Conservation (phyloP, 441 rosid genomes). For the Adansonia madagascariensis region DNA sequence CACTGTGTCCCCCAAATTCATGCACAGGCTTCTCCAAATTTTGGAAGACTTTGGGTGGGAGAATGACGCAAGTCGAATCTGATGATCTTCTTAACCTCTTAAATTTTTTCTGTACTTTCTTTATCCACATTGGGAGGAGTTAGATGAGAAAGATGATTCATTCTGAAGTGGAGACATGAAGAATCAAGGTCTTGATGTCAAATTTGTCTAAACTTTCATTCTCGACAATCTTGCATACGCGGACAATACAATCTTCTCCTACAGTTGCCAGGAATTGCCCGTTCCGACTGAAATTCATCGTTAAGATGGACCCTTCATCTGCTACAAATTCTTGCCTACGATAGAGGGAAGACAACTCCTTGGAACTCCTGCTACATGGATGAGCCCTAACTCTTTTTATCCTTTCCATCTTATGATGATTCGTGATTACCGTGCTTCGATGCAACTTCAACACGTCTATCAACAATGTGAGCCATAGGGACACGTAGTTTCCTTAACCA, state of each 20-base stretch:
- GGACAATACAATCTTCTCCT: slow-evolving; percentile 77
- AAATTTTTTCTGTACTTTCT: slow-evolving; percentile 46
- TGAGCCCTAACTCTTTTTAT: slow-evolving; percentile 60
- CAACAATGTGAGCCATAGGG: slow-evolving; percentile 36
- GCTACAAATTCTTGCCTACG: slow-evolving; percentile 73
- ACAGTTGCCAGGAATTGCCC: slow-evolving; percentile 80
- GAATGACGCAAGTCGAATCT: slow-evolving; percentile 70
- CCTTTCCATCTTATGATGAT: slow-evolving; percentile 29
- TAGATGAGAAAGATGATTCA: slow-evolving; percentile 64
- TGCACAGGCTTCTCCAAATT: slow-evolving; percentile 76
- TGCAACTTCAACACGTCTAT: slow-evolving; percentile 34
- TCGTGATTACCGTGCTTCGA: slow-evolving; percentile 36
- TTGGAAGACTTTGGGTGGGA: slow-evolving; percentile 76
- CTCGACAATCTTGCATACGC: slow-evolving; percentile 80
- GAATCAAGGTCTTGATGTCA: slow-evolving; percentile 61
- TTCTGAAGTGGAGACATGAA: slow-evolving; percentile 61
- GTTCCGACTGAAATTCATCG: slow-evolving; percentile 88
- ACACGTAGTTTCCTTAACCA: slow-evolving; percentile 58
- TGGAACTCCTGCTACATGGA: slow-evolving; percentile 55
- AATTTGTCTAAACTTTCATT: slow-evolving; percentile 58
- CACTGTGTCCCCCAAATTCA: slow-evolving; percentile 73
- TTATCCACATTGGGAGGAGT: slow-evolving; percentile 48
- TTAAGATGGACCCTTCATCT: slow-evolving; percentile 72
- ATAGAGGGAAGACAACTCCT: slow-evolving; percentile 76
- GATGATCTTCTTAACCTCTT: slow-evolving; percentile 55